Evolutionary conservation across 805 yeast species (phyloP).

Genomic region (Monosporozyma yasuniensis): DNA sequence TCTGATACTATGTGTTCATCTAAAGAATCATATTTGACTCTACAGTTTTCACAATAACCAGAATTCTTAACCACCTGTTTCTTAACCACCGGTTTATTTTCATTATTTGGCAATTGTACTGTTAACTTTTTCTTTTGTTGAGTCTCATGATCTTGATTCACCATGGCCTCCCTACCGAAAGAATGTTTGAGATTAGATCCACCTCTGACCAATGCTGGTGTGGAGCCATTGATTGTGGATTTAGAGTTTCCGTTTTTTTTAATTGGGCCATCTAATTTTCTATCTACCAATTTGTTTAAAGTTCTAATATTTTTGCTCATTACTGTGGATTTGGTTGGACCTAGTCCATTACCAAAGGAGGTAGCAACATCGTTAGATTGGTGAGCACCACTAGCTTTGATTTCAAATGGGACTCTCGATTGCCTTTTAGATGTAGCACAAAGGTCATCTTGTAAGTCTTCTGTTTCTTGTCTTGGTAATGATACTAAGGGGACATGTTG

Average conservation of each 20-base stretch:
- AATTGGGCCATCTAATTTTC: constrained; percentile 16
- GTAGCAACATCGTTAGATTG: constrained; percentile 32
- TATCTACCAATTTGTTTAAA: constrained; percentile 25
- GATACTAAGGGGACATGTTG: constrained; percentile 8
- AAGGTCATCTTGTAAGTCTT: constrained; percentile 26
- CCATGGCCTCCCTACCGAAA: neutral
- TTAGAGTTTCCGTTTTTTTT: constrained; percentile 18
- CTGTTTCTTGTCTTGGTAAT: constrained; percentile 25
- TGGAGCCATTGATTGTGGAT: constrained; percentile 12
- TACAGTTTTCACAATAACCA: constrained; percentile 93
- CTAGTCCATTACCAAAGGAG: constrained; percentile 28
- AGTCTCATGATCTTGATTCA: neutral
- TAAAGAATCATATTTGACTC: constrained; percentile 71
- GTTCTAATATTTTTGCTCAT: constrained; percentile 25
- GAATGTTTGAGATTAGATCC: constrained; percentile 1
- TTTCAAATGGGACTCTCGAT: constrained; percentile 25
- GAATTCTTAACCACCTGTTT: constrained; percentile 30
- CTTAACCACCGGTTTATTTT: neutral
- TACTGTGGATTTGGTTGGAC: constrained; percentile 29
- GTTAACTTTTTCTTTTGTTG: neutral
- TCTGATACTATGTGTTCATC: constrained; percentile 63
- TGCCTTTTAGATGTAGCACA: constrained; percentile 15
- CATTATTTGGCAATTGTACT: neutral
- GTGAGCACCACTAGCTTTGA: constrained; percentile 31
- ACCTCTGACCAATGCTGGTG: neutral